phyloP scores from a whole-genome alignment of 2,329 filamentous ascomycete genomes.

The Rutstroemia sp. region DNA sequence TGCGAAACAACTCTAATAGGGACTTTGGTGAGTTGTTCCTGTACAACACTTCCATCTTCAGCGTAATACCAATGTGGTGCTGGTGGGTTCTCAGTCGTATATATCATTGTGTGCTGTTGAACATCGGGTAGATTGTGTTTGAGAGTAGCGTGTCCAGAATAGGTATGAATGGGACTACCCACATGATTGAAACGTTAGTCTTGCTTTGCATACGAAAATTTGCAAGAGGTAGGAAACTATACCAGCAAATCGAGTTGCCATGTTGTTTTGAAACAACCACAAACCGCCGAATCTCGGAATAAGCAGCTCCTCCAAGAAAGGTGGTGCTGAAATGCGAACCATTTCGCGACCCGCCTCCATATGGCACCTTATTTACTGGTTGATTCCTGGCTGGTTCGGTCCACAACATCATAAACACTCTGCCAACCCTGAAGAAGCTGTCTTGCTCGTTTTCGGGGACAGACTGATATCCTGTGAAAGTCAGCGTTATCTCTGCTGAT shows the following conservation, averaged over 20 bases:
- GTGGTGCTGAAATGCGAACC: slow-evolving; percentile 8
- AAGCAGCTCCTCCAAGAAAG: slow-evolving; percentile 12
- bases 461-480: background rate
- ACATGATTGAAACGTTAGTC: background rate
- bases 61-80: background rate
- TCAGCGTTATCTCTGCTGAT: background rate
- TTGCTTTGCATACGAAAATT: background rate
- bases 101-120: background rate
- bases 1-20: slow-evolving; percentile 17
- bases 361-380: background rate
- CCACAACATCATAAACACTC: slow-evolving; percentile 25
- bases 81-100: background rate
- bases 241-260: slow-evolving; percentile 21
- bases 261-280: slow-evolving; percentile 17
- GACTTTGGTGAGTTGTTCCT: slow-evolving; percentile 15
- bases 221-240: background rate
- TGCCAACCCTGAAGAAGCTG: slow-evolving; percentile 17
- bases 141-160: slow-evolving; percentile 17
- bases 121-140: slow-evolving; percentile 14
- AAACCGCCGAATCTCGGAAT: slow-evolving; percentile 21
- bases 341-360: slow-evolving; percentile 4
- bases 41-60: background rate
- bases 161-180: slow-evolving; percentile 20
- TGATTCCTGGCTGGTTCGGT: slow-evolving; percentile 16
- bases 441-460: background rate